Conservation (phyloP, 2,329 filamentous ascomycete species). For the Aspergillus nomiae region DNA sequence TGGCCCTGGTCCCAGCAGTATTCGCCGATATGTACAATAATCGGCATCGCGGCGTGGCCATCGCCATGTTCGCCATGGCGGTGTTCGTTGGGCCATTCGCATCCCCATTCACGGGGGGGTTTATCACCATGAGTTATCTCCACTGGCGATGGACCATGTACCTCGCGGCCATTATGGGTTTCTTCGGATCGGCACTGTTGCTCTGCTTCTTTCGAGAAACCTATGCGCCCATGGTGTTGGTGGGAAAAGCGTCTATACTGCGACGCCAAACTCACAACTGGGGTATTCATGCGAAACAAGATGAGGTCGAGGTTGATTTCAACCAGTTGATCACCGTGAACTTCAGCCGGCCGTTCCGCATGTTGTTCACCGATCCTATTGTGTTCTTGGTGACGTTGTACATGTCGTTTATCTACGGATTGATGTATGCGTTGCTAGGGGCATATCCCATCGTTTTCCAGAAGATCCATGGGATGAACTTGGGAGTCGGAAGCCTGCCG, state of each 20-base stretch:
- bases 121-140: conserved; percentile 50
- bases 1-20: conserved; percentile 46
- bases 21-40: conserved; percentile 55
- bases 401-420: conserved; percentile 34
- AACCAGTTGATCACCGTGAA: conserved; percentile 50
- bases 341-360: conserved; percentile 46
- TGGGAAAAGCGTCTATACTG: conserved; percentile 48
- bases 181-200: conserved; percentile 43
- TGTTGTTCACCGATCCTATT: conserved; percentile 45
- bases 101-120: conserved; percentile 54
- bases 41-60: conserved; percentile 40
- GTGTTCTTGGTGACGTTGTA: conserved; percentile 34
- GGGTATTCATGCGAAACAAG: conserved; percentile 59
- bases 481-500: conserved; percentile 29
- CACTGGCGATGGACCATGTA: conserved; percentile 57
- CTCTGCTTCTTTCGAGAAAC: conserved; percentile 54
- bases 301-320: conserved; percentile 55
- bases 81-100: conserved; percentile 53
- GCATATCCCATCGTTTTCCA: conserved; percentile 34
- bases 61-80: conserved; percentile 53
- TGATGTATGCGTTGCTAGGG: conserved; percentile 32
- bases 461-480: conserved; percentile 27
- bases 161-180: conserved; percentile 55
- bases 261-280: conserved; percentile 58
- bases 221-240: conserved; percentile 48